Conservation (phyloP, 164 flowering plant species). For the Cinnamomum chago region DNA sequence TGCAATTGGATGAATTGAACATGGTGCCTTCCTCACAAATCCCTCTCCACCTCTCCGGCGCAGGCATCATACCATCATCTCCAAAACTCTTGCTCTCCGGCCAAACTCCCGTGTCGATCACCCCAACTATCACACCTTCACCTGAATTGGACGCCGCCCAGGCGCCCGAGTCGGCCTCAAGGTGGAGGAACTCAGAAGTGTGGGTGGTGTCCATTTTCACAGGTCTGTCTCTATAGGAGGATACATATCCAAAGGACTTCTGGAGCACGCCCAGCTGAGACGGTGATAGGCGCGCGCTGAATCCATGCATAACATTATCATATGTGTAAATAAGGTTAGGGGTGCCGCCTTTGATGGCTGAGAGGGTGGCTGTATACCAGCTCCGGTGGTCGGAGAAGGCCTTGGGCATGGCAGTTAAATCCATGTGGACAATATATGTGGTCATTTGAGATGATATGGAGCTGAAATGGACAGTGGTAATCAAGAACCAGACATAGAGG, state of each 20-base stretch:
- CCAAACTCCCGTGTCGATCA: conserved; percentile 75
- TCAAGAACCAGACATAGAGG: conserved; percentile 12
- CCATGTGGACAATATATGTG: conserved; percentile 65
- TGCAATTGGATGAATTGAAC: conserved; percentile 59
- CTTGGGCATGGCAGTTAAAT: conserved; percentile 52
- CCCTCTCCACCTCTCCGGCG: conserved; percentile 72
- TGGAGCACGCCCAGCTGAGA: conserved; percentile 37
- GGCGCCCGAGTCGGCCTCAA: conserved; percentile 32
- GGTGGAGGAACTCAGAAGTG: conserved; percentile 46
- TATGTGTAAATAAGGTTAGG: conserved; percentile 42
- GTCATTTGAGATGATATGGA: conserved; percentile 18
- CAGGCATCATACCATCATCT: conserved; percentile 45
- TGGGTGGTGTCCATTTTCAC: conserved; percentile 57
- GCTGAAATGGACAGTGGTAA: conserved; percentile 8
- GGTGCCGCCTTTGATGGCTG: conserved; percentile 7
- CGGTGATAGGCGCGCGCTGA: conserved; percentile 47
- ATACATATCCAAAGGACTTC: conserved; percentile 41
- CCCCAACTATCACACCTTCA: conserved; percentile 54
- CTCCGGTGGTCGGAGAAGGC: conserved; percentile 43
- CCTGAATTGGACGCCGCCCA: conserved; percentile 52
- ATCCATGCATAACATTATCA: conserved; percentile 50
- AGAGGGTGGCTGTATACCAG: conserved; percentile 50
- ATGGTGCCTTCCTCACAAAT: conserved; percentile 41
- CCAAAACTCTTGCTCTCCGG: conserved; percentile 71
- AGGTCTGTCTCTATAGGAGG: conserved; percentile 32